Evolutionary conservation across 352 stramenopile genomes (phyloP).

Genomic region (Peronospora belbahrii): DNA sequence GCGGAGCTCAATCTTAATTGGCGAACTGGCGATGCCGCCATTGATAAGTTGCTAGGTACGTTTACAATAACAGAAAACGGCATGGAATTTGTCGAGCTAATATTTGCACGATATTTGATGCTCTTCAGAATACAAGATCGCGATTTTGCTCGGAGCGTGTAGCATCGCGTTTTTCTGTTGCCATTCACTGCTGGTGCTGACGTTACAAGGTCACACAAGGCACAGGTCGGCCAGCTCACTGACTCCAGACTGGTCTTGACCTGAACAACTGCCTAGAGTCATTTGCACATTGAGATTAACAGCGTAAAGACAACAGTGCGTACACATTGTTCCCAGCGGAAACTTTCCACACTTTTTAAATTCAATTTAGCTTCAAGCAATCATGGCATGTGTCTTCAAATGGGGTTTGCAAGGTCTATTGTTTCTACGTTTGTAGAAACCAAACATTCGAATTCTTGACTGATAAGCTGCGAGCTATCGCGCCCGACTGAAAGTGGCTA

Average conservation of each 20-base stretch:
- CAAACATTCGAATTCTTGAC: too few species aligned
- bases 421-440: too few species aligned
- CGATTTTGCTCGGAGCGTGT: slow-evolving; percentile 50
- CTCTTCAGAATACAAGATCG: slow-evolving; percentile 76
- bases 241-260: not conserved
- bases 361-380: not conserved
- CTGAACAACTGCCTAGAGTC: not conserved
- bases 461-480: too few species aligned
- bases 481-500: too few species aligned
- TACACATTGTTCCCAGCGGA: not conserved
- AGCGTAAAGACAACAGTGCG: not conserved
- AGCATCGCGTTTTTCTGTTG: slow-evolving; percentile 58
- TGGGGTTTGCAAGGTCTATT: too few species aligned
- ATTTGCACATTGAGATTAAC: not conserved
- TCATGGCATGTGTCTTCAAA: too few species aligned
- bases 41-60: slow-evolving; percentile 69
- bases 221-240: not conserved
- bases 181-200: slow-evolving; percentile 52
- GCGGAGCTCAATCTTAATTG: slow-evolving; percentile 51
- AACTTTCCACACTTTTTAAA: not conserved
- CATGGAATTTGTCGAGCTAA: not conserved
- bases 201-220: slow-evolving; percentile 23
- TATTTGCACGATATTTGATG: slow-evolving; percentile 3
- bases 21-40: slow-evolving; percentile 42
- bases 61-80: not conserved